Conservation (phyloP, 1,139 yeast species). For the Scheffersomyces cryptocercus region DNA sequence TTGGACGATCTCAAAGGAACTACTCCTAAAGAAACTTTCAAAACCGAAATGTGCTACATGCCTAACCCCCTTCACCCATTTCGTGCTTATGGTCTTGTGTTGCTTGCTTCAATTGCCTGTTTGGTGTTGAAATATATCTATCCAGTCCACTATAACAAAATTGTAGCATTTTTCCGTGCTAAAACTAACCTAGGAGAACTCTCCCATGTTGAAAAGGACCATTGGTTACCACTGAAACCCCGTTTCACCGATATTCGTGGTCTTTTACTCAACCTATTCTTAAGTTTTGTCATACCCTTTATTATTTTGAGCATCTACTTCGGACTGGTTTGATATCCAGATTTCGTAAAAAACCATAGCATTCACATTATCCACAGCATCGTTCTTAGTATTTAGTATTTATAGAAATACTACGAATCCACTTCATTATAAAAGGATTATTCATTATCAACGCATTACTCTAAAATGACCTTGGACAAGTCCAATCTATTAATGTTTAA, state of each 20-base stretch:
- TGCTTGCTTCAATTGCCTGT: conserved; percentile 8
- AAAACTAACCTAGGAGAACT: no score
- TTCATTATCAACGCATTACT: neutral
- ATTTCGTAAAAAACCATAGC: no score
- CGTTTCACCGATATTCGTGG: conserved; percentile 1
- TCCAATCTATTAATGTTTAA: conserved; percentile 19
- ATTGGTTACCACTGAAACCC: no score
- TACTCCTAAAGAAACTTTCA: conserved; percentile 22
- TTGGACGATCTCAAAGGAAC: conserved; percentile 12
- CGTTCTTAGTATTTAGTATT: no score
- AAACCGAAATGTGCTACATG: conserved; percentile 65
- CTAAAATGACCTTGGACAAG: no score
- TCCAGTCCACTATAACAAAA: no score
- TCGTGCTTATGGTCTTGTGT: conserved; percentile 31
- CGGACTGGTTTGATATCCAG: neutral
- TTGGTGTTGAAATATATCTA: conserved; percentile 8
- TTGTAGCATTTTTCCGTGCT: no score
- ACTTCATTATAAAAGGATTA: neutral
- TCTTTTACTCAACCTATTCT: conserved; percentile 2
- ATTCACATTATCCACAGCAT: no score
- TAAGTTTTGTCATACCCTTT: neutral
- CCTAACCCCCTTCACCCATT: conserved; percentile 68
- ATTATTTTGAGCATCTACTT: neutral
- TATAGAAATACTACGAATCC: no score
- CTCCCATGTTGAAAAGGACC: no score